These are phyloP conservation scores for Cryptosporidium ubiquitum DNA, from an alignment of 169 alveolate species.

Conservation along the genomic window DNA sequence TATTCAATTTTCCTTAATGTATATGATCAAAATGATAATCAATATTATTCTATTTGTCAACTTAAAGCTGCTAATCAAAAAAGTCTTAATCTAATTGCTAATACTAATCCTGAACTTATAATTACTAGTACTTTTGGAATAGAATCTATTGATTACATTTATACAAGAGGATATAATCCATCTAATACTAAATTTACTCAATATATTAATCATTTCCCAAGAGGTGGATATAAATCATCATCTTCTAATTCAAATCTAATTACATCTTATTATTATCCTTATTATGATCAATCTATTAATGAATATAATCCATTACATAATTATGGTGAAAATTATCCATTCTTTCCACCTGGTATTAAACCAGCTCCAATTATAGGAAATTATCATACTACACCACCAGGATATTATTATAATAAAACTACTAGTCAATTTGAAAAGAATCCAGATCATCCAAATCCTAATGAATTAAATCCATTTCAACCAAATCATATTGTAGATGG, in stretches of 20 bases:
- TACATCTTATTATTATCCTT: constrained; percentile 4
- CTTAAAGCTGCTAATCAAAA: neutral
- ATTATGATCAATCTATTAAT: neutral
- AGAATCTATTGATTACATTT: constrained; percentile 2
- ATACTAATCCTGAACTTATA: neutral
- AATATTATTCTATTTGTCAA: constrained; percentile 20
- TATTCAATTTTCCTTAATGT: neutral
- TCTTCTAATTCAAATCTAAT: neutral
- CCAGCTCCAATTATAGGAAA: constrained; percentile 45
- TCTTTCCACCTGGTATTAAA: constrained; percentile 41
- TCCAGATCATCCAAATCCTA: neutral
- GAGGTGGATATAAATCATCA: constrained; percentile 35
- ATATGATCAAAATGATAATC: neutral
- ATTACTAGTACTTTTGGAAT: constrained; percentile 14
- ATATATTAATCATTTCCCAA: neutral
- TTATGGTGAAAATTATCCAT: constrained; percentile 41
- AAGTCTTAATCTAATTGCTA: neutral
- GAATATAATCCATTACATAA: constrained; percentile 23
- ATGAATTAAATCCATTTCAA: constrained; percentile 27
- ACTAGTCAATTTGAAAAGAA: constrained; percentile 24
- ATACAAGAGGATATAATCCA: constrained; percentile 33
- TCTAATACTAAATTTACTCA: constrained; percentile 9
- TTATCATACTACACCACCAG: neutral
- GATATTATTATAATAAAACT: constrained; percentile 8
- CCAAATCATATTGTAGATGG: constrained; percentile 53